phyloP scores from a whole-genome alignment of 805 yeast species.

The Priceomyces melissophilus region DNA sequence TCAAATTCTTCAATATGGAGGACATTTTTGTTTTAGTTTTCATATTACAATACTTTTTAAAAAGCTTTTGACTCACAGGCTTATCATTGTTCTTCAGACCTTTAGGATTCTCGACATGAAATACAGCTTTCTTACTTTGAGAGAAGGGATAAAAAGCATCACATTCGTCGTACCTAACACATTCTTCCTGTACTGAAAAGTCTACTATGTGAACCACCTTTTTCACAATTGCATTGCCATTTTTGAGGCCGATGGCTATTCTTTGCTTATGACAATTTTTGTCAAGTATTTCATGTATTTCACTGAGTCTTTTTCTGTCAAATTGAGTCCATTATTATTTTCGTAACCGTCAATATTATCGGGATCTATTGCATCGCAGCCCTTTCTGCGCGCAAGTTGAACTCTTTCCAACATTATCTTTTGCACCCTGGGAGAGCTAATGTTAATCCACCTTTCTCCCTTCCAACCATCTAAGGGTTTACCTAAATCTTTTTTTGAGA shows the following conservation, averaged over 20 bases:
- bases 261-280: conserved; percentile 13
- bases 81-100: no score
- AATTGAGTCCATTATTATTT: conserved; percentile 23
- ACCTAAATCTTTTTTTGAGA: conserved; percentile 18
- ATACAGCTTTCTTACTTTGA: conserved; percentile 16
- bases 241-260: conserved; percentile 22
- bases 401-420: conserved; percentile 18
- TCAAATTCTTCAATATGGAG: no score
- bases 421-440: conserved; percentile 14
- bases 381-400: conserved; percentile 15
- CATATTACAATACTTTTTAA: no score
- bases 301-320: conserved; percentile 18
- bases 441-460: conserved; percentile 26
- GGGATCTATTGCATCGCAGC: conserved; percentile 28
- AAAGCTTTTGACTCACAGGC: no score
- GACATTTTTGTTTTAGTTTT: no score
- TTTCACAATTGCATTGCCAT: conserved; percentile 18
- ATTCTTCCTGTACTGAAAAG: conserved; percentile 25
- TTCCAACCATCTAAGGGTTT: conserved; percentile 22
- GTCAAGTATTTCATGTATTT: conserved; percentile 20
- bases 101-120: conserved; percentile 25
- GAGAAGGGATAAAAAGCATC: conserved; percentile 12
- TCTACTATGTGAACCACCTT: conserved; percentile 15
- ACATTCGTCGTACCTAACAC: conserved; percentile 23
- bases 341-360: conserved; percentile 27